These are phyloP conservation scores for Thalassiosira hispida DNA, from an alignment of 352 stramenopile species.

Conservation along the genomic window DNA sequence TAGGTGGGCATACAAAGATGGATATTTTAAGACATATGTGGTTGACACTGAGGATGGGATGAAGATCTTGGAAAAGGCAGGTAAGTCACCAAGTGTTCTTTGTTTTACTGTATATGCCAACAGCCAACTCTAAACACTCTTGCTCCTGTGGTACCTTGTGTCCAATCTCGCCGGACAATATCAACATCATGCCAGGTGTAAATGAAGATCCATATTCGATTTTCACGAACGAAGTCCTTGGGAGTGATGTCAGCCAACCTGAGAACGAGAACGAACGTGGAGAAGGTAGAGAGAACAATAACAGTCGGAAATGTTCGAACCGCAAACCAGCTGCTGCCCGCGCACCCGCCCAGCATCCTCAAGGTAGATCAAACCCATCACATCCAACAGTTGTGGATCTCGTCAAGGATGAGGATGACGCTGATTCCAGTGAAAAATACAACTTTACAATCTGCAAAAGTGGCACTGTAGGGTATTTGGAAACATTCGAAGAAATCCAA, in stretches of 20 bases:
- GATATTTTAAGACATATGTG: slow-evolving; percentile 24
- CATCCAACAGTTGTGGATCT: too few relatives aligned
- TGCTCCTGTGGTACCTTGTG: too few relatives aligned
- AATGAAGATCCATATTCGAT: slow-evolving; percentile 36
- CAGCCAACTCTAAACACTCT: too few relatives aligned
- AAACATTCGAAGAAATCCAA: background rate
- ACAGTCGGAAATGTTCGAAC: background rate
- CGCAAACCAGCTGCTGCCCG: background rate
- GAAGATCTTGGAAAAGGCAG: slow-evolving; percentile 23
- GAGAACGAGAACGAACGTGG: background rate
- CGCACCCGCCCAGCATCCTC: background rate
- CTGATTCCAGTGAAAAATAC: background rate
- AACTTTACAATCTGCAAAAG: background rate
- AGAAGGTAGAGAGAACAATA: background rate
- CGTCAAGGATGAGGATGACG: background rate
- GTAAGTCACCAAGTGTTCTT: too few relatives aligned
- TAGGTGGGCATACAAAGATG: slow-evolving; percentile 13
- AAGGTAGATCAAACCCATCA: too few relatives aligned
- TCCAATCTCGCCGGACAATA: too few relatives aligned
- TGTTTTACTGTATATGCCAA: too few relatives aligned
- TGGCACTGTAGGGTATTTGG: background rate
- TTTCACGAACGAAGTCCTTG: slow-evolving; percentile 4
- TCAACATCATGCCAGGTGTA: slow-evolving; percentile 8
- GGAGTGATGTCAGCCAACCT: background rate
- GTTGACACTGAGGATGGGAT: slow-evolving; percentile 27